phyloP scores from a whole-genome alignment of 2,329 filamentous ascomycete species.

The Fusarium sp. region DNA sequence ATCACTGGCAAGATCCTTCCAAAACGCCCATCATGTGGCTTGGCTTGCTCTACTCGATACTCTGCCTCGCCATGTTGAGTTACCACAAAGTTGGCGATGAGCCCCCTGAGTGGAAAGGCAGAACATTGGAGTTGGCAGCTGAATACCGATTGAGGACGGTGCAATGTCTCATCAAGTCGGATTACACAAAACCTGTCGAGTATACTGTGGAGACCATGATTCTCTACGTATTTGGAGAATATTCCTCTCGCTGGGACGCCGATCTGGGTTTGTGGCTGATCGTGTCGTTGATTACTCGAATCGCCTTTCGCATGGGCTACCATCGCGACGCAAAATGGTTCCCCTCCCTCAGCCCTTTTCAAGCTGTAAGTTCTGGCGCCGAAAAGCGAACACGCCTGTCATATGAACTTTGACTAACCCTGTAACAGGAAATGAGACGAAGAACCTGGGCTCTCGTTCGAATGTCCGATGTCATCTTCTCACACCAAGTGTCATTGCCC shows the following conservation, averaged over 20 bases:
- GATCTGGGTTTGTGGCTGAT: conserved; percentile 78
- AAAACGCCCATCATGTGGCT: conserved; percentile 85
- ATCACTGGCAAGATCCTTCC: conserved; percentile 79
- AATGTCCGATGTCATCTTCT: conserved; percentile 83
- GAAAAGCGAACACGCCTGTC: not conserved
- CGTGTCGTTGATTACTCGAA: conserved; percentile 68
- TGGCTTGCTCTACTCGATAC: conserved; percentile 81
- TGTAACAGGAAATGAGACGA: conserved; percentile 76
- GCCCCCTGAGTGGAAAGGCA: conserved; percentile 83
- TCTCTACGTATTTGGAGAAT: conserved; percentile 83
- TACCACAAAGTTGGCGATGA: conserved; percentile 87
- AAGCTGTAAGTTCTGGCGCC: conserved; percentile 69
- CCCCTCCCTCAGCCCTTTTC: conserved; percentile 78
- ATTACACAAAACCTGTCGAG: conserved; percentile 82
- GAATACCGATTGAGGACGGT: conserved; percentile 82
- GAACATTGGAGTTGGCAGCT: conserved; percentile 70
- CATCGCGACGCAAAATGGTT: conserved; percentile 85
- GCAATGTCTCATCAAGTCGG: conserved; percentile 82
- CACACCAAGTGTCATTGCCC: conserved; percentile 78
- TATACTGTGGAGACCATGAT: conserved; percentile 86
- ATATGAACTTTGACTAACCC: conserved; percentile 25
- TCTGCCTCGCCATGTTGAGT: conserved; percentile 84
- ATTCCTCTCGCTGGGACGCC: conserved; percentile 80
- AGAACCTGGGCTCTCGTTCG: conserved; percentile 80
- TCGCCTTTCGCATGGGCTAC: conserved; percentile 80